Conservation (phyloP, 805 yeast genomes). For the Cyberlindnera sargentensis region DNA sequence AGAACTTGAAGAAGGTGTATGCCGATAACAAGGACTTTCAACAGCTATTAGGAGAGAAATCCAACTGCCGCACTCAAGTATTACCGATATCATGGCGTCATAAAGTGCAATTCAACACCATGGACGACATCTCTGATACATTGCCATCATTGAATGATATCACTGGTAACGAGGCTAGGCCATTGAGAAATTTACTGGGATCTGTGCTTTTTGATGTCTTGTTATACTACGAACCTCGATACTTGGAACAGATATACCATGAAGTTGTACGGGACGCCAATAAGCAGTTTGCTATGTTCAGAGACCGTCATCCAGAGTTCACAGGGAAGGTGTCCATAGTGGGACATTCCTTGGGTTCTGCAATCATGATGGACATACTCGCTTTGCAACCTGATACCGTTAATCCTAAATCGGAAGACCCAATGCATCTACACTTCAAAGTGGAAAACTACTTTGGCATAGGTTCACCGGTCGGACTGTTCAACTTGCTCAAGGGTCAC, state of each 20-base stretch:
- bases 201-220: slow-evolving; percentile 83
- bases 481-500: slow-evolving; percentile 63
- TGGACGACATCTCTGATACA: slow-evolving; percentile 33
- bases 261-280: slow-evolving; percentile 63
- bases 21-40: slow-evolving; percentile 28
- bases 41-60: slow-evolving; percentile 27
- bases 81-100: slow-evolving; percentile 92
- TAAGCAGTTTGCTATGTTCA: slow-evolving; percentile 48
- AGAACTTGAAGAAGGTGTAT: slow-evolving; percentile 48
- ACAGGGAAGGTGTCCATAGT: slow-evolving; percentile 76
- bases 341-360: slow-evolving; percentile 92
- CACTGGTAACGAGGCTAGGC: slow-evolving; percentile 69
- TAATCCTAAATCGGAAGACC: slow-evolving; percentile 23
- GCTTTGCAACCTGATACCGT: slow-evolving; percentile 31
- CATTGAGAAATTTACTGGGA: slow-evolving; percentile 73
- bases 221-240: slow-evolving; percentile 67
- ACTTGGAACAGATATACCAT: slow-evolving; percentile 52
- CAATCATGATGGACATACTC: slow-evolving; percentile 72
- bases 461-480: slow-evolving; percentile 89
- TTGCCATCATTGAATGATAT: slow-evolving; percentile 65
- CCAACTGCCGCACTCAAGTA: slow-evolving; percentile 66
- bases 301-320: slow-evolving; percentile 60
- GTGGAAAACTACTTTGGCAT: slow-evolving; percentile 72
- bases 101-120: slow-evolving; percentile 54
- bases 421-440: slow-evolving; percentile 50